phyloP scores from a whole-genome alignment of 192 early-diverging fungal genomes.

The Coemansia sp. region DNA sequence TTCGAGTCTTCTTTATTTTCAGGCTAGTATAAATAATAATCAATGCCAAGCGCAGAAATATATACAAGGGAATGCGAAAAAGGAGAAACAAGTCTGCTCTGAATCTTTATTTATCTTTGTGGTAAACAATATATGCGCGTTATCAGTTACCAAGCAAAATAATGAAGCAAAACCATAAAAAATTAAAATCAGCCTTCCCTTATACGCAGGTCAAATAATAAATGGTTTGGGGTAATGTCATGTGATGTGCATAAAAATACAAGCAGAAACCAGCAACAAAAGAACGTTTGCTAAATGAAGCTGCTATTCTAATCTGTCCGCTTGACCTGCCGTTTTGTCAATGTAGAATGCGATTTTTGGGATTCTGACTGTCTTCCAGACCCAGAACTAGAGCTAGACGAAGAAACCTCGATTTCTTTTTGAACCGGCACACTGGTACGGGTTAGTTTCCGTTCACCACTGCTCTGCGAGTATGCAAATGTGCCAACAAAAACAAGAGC shows the following conservation, averaged over 20 bases:
- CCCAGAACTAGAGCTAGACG: not conserved
- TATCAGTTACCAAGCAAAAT: not conserved
- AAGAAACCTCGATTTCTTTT: not conserved
- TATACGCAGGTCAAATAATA: not conserved
- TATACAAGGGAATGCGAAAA: not conserved
- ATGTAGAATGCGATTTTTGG: not conserved
- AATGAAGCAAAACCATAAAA: too few relatives aligned
- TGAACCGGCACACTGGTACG: not conserved
- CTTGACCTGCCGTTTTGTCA: not conserved
- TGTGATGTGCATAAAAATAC: not conserved
- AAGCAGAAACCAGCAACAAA: too few relatives aligned
- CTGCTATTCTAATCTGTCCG: too few relatives aligned
- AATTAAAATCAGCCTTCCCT: too few relatives aligned
- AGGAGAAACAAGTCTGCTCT: not conserved
- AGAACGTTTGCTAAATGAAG: too few relatives aligned
- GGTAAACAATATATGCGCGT: not conserved
- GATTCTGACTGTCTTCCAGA: too few relatives aligned
- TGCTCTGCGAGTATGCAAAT: slow-evolving; percentile 62
- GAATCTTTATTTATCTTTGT: not conserved
- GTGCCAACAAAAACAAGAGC: slow-evolving; percentile 82
- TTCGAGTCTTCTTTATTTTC: not conserved
- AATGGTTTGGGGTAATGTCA: slow-evolving; percentile 1
- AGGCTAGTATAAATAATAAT: not conserved
- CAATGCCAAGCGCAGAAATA: not conserved
- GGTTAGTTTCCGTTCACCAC: not conserved